phyloP scores from a whole-genome alignment of 495 filamentous ascomycete genomes.

The Aspergillus bridgeri region DNA sequence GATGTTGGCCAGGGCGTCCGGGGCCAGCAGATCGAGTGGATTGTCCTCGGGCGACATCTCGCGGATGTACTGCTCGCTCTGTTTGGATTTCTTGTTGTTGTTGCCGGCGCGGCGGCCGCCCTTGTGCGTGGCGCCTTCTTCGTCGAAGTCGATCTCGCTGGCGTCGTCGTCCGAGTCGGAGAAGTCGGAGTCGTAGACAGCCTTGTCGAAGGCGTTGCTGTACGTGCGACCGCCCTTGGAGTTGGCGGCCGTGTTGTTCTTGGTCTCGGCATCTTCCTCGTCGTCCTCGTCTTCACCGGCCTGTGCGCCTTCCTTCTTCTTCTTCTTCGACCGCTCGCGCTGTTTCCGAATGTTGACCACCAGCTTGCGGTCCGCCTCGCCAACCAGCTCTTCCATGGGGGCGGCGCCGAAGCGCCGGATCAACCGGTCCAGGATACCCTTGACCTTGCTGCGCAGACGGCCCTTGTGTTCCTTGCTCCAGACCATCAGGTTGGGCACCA shows the following conservation, averaged over 20 bases:
- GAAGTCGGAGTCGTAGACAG: conserved; percentile 85
- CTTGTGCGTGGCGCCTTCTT: conserved; percentile 33
- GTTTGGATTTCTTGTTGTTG: conserved; percentile 43
- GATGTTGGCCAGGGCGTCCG: conserved; percentile 85
- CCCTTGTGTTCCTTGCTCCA: conserved; percentile 98
- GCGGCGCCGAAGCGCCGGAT: conserved; percentile 85
- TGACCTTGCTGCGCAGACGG: conserved; percentile 91
- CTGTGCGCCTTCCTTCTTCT: conserved; percentile 63
- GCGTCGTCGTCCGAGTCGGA: conserved; percentile 63
- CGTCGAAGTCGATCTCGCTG: conserved; percentile 55
- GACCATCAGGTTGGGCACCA: conserved; percentile 86
- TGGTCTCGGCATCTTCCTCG: conserved; percentile 24
- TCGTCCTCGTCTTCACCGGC: conserved; percentile 50
- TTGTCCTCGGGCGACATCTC: conserved; percentile 80
- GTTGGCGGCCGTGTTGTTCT: conserved; percentile 13
- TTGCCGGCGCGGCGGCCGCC: conserved; percentile 30
- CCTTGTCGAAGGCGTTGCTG: conserved; percentile 91
- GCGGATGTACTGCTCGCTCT: conserved; percentile 75
- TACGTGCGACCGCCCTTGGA: conserved; percentile 43
- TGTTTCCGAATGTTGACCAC: conserved; percentile 92
- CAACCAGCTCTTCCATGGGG: conserved; percentile 65
- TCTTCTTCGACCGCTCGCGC: conserved; percentile 79
- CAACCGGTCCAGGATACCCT: conserved; percentile 93
- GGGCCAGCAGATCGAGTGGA: conserved; percentile 87
- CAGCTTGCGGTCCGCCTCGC: conserved; percentile 80